Evolutionary conservation across 1,139 yeast genomes (phyloP).

Genomic region (Lodderomyces pseudojiufengensis): DNA sequence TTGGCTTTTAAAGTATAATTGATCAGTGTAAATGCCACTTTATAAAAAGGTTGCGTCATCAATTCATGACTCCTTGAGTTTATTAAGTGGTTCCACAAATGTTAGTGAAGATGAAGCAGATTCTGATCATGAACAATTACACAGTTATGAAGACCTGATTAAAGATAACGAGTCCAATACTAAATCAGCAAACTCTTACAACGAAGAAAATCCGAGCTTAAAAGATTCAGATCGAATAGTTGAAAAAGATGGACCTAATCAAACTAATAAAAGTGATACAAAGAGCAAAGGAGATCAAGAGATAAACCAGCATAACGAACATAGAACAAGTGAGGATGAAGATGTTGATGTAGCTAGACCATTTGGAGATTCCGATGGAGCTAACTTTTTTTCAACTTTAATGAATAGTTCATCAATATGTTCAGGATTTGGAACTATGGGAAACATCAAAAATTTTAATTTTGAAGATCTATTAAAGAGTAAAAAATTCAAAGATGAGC

Average conservation of each 20-base stretch:
- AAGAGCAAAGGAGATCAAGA: too few species aligned
- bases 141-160: neutral
- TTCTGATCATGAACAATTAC: neutral
- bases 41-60: slow-evolving; percentile 7
- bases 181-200: too few species aligned
- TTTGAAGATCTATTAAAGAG: slow-evolving; percentile 17
- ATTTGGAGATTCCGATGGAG: slow-evolving; percentile 15
- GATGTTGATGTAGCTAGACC: slow-evolving; percentile 25
- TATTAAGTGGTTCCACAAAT: slow-evolving; percentile 4
- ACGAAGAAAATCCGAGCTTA: too few species aligned
- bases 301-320: neutral
- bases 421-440: slow-evolving; percentile 37
- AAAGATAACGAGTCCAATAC: neutral
- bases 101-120: slow-evolving; percentile 11
- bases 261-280: too few species aligned
- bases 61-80: slow-evolving; percentile 3
- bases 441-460: slow-evolving; percentile 12
- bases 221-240: too few species aligned
- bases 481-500: slow-evolving; percentile 1
- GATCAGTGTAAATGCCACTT: slow-evolving; percentile 5
- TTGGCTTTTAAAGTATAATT: too few species aligned
- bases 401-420: slow-evolving; percentile 52
- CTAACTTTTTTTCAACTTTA: slow-evolving; percentile 38
- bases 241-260: too few species aligned
- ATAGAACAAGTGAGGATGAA: slow-evolving; percentile 13